Percentiles rank a stretch among this genome's conserved stretches.
Evolutionary conservation across 768 basidiomycete species (phyloP).

Genomic region (Heimioporus sp.): DNA sequence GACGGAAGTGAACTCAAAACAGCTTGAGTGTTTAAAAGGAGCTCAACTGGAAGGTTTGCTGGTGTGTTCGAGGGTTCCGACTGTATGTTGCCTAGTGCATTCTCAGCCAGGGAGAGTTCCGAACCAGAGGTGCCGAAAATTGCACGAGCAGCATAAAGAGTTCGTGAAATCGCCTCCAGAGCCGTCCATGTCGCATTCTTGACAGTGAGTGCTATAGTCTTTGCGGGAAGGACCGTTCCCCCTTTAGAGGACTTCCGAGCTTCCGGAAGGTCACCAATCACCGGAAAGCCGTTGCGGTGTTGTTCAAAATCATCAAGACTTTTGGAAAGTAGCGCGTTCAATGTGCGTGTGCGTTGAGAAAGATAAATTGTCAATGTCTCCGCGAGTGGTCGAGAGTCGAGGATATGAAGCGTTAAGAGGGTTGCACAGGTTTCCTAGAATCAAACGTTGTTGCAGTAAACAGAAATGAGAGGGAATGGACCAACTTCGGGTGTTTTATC

Average conservation of each 20-base stretch:
- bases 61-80: constrained; percentile 35
- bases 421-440: constrained; percentile 71
- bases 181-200: constrained; percentile 50
- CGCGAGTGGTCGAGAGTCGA: constrained; percentile 78
- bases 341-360: constrained; percentile 61
- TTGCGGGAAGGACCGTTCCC: constrained; percentile 19
- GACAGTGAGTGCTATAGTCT: constrained; percentile 47
- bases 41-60: constrained; percentile 43
- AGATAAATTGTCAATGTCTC: constrained; percentile 74
- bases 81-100: constrained; percentile 63
- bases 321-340: constrained; percentile 45
- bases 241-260: background rate
- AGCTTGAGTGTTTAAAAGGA: constrained; percentile 62
- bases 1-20: constrained; percentile 76
- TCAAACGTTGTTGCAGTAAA: background rate
- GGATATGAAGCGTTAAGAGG: constrained; percentile 79
- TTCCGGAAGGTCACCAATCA: constrained; percentile 37
- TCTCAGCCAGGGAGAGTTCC: constrained; percentile 48
- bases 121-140: constrained; percentile 48
- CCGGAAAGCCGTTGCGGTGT: constrained; percentile 31
- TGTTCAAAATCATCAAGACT: constrained; percentile 21
- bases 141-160: constrained; percentile 52
- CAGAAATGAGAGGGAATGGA: background rate
- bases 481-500: constrained; percentile 52
- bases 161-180: constrained; percentile 56